phyloP scores from a whole-genome alignment of 768 basidiomycete genomes.

The Lyophyllum atratum region DNA sequence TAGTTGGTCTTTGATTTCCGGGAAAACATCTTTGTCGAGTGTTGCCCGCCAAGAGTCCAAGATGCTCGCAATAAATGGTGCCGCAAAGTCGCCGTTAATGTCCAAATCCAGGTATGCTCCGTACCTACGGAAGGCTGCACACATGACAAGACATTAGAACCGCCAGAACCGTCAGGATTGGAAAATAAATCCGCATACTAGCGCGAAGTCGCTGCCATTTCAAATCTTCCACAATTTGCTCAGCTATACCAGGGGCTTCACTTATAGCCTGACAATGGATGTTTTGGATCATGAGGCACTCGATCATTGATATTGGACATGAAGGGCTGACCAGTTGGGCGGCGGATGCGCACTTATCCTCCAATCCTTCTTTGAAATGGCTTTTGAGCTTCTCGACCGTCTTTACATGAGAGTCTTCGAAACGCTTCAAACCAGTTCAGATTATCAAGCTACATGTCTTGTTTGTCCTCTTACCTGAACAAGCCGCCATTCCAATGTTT shows the following conservation, averaged over 20 bases:
- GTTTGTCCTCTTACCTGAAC: neutral
- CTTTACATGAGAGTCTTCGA: no score
- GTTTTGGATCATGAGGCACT: no score
- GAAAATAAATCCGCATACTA: neutral
- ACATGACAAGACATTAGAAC: neutral
- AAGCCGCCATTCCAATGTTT: neutral
- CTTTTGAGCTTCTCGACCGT: neutral
- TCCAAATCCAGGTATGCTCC: neutral
- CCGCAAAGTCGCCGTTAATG: neutral
- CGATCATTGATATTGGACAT: no score
- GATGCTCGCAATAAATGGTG: neutral
- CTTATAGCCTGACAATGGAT: neutral
- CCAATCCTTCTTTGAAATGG: conserved; percentile 2
- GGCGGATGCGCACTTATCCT: neutral
- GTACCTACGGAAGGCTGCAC: neutral
- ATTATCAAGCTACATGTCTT: neutral
- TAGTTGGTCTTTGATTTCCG: neutral
- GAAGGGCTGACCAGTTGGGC: neutral
- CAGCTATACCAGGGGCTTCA: neutral
- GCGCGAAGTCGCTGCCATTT: conserved; percentile 7
- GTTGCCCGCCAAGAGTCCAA: neutral
- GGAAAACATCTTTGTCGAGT: conserved; percentile 4
- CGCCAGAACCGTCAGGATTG: neutral
- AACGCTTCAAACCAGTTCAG: neutral
- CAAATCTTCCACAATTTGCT: neutral